Conservation (phyloP, 2,329 filamentous ascomycete species). For the Fusarium brachygibbosum region DNA sequence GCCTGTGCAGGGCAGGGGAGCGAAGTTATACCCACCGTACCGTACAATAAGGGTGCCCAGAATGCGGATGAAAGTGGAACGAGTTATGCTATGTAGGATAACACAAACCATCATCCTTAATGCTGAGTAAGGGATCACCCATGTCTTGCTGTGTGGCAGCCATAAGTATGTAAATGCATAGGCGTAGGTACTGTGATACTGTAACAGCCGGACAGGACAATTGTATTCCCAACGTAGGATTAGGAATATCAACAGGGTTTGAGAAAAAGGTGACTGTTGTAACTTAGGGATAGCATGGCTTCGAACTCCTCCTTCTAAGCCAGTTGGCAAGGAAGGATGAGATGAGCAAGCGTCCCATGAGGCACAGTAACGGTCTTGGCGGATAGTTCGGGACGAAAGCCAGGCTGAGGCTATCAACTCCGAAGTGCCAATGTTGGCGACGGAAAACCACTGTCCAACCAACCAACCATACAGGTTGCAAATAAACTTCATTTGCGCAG, state of each 20-base stretch:
- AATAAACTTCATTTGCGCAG: not conserved
- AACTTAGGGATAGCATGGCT: not conserved
- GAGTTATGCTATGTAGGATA: conserved; percentile 15
- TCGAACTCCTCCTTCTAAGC: not conserved
- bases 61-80: not conserved
- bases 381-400: conserved; percentile 31
- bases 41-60: not conserved
- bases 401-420: conserved; percentile 13
- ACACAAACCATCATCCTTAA: conserved; percentile 38
- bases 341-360: conserved; percentile 14
- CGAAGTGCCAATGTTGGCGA: conserved; percentile 7
- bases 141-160: not conserved
- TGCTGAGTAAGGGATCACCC: conserved; percentile 18
- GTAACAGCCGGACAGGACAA: not conserved
- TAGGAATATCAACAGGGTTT: not conserved
- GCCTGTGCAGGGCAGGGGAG: conserved; percentile 15
- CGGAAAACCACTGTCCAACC: not conserved
- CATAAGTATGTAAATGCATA: too few species aligned
- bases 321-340: not conserved
- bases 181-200: not conserved
- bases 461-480: not conserved
- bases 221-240: not conserved
- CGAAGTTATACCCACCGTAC: conserved; percentile 4
- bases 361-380: conserved; percentile 21
- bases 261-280: not conserved